phyloP scores from a whole-genome alignment of 2,329 filamentous ascomycete genomes.

The Fusarium globosum region DNA sequence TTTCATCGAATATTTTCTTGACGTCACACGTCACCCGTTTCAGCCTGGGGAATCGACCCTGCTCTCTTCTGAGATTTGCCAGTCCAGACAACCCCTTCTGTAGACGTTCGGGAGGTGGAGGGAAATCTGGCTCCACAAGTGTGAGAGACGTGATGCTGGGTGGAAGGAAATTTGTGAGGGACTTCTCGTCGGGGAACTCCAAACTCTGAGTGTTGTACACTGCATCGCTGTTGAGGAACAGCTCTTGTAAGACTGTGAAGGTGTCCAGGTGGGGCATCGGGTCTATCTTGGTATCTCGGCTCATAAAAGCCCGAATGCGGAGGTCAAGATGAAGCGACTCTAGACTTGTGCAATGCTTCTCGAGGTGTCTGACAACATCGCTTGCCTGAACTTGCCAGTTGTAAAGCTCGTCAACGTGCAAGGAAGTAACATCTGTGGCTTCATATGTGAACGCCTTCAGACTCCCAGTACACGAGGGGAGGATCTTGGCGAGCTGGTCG shows the following conservation, averaged over 20 bases:
- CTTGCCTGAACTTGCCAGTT: conserved; percentile 4
- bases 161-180: conserved; percentile 1
- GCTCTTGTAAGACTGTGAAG: conserved; percentile 14
- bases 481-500: background rate
- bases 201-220: conserved; percentile 5
- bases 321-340: conserved; percentile 24
- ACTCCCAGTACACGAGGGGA: background rate
- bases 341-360: conserved; percentile 4
- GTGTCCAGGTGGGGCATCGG: conserved; percentile 1
- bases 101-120: background rate
- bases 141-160: conserved; percentile 13
- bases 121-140: background rate
- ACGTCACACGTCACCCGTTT: conserved; percentile 6
- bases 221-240: conserved; percentile 13
- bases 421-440: background rate
- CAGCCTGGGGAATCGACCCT: background rate
- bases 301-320: background rate
- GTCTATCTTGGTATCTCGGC: background rate
- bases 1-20: background rate
- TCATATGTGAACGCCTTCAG: conserved; percentile 25
- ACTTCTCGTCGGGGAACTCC: background rate
- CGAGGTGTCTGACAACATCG: conserved; percentile 6
- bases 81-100: conserved; percentile 3
- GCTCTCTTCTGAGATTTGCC: background rate
- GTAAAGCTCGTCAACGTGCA: background rate